Evolutionary conservation across 495 filamentous ascomycete species (phyloP).

Genomic region (Penicillium fimorum): DNA sequence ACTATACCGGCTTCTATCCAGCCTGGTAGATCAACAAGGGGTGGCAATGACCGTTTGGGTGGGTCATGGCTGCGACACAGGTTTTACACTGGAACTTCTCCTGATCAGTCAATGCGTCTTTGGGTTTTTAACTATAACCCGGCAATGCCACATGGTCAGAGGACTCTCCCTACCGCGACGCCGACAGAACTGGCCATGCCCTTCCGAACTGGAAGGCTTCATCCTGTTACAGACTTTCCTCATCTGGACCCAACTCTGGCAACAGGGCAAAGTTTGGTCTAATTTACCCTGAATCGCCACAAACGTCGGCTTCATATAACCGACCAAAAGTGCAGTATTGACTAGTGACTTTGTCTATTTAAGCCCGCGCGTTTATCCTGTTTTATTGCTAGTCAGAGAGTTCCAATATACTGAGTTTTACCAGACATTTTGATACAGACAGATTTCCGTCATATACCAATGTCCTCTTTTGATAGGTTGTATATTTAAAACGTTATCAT

Average conservation of each 20-base stretch:
- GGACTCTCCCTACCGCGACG: not conserved
- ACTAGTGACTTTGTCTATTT: too few relatives aligned
- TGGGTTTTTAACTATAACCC: conserved; percentile 1
- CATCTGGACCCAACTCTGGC: not conserved
- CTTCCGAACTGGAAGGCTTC: not conserved
- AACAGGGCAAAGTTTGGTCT: not conserved
- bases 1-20: not conserved
- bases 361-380: too few relatives aligned
- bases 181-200: not conserved
- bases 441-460: too few relatives aligned
- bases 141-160: not conserved
- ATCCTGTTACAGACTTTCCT: not conserved
- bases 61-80: not conserved
- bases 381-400: too few relatives aligned
- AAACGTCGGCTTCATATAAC: too few relatives aligned
- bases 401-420: too few relatives aligned
- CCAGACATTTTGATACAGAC: too few relatives aligned
- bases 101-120: not conserved
- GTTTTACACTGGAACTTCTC: not conserved
- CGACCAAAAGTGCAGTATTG: too few relatives aligned
- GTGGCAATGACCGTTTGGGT: not conserved
- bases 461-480: too few relatives aligned
- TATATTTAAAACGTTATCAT: too few relatives aligned
- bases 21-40: not conserved
- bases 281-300: too few relatives aligned